Evolutionary conservation across 257 asterid genomes (phyloP).

Genomic region (Ligustrum vulgare): DNA sequence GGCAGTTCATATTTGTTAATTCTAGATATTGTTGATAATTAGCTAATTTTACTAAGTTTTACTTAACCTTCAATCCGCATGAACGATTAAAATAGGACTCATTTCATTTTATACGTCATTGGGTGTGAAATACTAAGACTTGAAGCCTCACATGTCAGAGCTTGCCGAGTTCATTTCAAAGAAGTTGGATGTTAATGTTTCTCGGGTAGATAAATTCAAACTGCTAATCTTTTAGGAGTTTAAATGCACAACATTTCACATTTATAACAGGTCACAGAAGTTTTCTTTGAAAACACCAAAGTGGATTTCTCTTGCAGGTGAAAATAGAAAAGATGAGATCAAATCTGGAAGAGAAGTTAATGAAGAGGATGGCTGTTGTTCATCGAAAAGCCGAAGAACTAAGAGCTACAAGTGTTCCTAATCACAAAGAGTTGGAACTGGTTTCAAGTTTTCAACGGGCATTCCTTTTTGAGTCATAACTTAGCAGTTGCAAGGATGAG

Average conservation of each 20-base stretch:
- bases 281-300: no score
- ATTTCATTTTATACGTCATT: conserved; percentile 68
- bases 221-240: conserved; percentile 14
- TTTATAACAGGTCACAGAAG: no score
- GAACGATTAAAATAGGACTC: conserved; percentile 49
- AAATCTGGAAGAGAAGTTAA: conserved; percentile 79
- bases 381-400: conserved; percentile 92
- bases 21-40: background rate
- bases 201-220: conserved; percentile 64
- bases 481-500: no score
- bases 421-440: no score
- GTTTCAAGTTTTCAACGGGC: no score
- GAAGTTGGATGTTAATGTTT: conserved; percentile 52
- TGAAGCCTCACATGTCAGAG: conserved; percentile 79
- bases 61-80: conserved; percentile 47
- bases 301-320: conserved; percentile 59
- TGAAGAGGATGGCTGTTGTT: conserved; percentile 91
- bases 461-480: no score
- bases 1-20: background rate
- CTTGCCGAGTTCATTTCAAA: conserved; percentile 58
- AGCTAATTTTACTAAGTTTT: conserved; percentile 5
- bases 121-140: conserved; percentile 52
- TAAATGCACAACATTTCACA: background rate
- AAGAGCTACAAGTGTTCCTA: conserved; percentile 66
- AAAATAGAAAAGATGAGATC: conserved; percentile 91